Percentiles rank a stretch among this genome's conserved stretches.
Conservation (phyloP, 2,329 filamentous ascomycete genomes). For the Metarhizium guizhouense region DNA sequence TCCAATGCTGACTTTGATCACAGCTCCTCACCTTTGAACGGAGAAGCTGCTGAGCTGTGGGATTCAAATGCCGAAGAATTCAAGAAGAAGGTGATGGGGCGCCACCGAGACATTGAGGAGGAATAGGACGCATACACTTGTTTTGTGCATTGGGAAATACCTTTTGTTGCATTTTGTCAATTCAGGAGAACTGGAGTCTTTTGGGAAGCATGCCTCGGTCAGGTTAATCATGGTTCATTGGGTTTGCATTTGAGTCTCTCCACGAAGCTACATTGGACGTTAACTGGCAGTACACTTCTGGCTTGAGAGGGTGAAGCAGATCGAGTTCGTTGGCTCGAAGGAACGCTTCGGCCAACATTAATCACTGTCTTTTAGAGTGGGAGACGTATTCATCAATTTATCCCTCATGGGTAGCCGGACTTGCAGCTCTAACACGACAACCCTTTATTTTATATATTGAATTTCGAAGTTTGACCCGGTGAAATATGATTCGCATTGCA, state of each 20-base stretch:
- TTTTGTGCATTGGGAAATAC: constrained; percentile 5
- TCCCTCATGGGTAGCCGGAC: not conserved
- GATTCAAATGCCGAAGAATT: constrained; percentile 81
- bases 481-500: not conserved
- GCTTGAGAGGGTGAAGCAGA: not conserved
- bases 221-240: constrained; percentile 18
- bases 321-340: not conserved
- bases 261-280: constrained; percentile 4
- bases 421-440: not conserved
- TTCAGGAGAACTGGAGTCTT: constrained; percentile 34
- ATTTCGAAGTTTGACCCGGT: not conserved
- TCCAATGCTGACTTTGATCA: not conserved
- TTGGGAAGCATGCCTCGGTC: constrained; percentile 20
- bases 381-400: not conserved
- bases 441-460: not conserved
- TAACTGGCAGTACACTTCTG: not conserved
- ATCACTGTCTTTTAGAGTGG: not conserved
- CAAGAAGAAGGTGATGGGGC: constrained; percentile 62
- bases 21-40: constrained; percentile 89
- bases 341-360: not conserved
- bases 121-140: constrained; percentile 32
- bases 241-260: constrained; percentile 21
- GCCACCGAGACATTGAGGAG: constrained; percentile 57
- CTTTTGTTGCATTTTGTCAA: constrained; percentile 15
- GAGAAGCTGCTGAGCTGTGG: constrained; percentile 93